Conservation (phyloP, 2,329 filamentous ascomycete species). For the Ophiosphaerella herpotricha region DNA sequence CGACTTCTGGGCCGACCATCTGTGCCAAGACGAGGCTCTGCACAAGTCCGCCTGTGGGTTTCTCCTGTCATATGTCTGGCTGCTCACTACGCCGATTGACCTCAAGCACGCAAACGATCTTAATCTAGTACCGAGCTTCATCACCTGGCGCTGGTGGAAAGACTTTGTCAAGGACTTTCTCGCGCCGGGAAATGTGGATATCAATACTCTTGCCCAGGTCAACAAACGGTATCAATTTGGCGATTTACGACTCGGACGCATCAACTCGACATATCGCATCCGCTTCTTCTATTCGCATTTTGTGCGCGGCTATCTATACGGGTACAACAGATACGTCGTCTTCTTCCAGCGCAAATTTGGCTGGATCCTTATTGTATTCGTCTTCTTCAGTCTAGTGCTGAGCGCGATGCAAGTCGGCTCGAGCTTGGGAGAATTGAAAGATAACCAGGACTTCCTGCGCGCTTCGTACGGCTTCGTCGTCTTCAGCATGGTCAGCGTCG, state of each 20-base stretch:
- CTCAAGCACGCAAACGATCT: slow-evolving; percentile 39
- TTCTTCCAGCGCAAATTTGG: slow-evolving; percentile 47
- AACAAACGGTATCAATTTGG: slow-evolving; percentile 45
- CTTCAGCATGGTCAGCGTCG: slow-evolving; percentile 41
- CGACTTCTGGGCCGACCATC: slow-evolving; percentile 36
- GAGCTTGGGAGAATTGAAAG: slow-evolving; percentile 27
- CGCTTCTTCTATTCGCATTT: slow-evolving; percentile 40
- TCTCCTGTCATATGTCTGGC: slow-evolving; percentile 43
- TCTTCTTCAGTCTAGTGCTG: slow-evolving; percentile 44
- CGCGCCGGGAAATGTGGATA: slow-evolving; percentile 25
- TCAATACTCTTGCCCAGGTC: slow-evolving; percentile 40
- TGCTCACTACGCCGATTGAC: slow-evolving; percentile 39
- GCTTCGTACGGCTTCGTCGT: slow-evolving; percentile 43
- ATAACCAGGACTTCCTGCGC: slow-evolving; percentile 26
- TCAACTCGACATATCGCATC: slow-evolving; percentile 44
- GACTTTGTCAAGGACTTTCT: slow-evolving; percentile 33
- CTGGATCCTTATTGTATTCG: slow-evolving; percentile 45
- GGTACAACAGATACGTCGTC: slow-evolving; percentile 46
- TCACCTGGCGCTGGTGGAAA: slow-evolving; percentile 45
- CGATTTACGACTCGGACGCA: slow-evolving; percentile 39
- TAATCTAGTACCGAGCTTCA: slow-evolving; percentile 30
- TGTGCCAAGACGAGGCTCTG: slow-evolving; percentile 23
- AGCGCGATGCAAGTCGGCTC: slow-evolving; percentile 47
- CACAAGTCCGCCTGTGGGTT: slow-evolving; percentile 38
- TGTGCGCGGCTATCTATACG: slow-evolving; percentile 46